Evolutionary conservation across 176 grass and related monocot species (phyloP), one percentile per base, ranked within the genome.

Genomic region (Coix lacrymajobi): DNA sequence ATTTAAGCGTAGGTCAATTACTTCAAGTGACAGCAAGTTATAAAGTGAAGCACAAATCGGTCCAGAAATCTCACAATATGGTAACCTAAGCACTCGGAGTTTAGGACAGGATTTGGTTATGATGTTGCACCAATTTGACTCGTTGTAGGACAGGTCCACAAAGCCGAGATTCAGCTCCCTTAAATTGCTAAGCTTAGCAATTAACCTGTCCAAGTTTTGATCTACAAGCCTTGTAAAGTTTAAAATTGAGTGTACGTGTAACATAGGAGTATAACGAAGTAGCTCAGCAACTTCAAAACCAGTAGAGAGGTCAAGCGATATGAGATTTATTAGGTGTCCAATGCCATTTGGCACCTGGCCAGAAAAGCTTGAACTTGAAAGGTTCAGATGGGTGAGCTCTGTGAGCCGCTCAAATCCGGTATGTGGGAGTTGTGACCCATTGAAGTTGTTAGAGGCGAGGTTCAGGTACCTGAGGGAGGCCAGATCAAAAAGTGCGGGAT

Each of bases 371-470:
- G 76, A 15, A 66, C 51, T 78, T 29, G 85, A 91, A 17, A 91
- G 82, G 39, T 91, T 88, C 22, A 91, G 85, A 57, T 69, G 39
- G 40, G 39, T 85, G 20, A 91, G 62, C 30, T 91, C 31, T 1
- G 56, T 10, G 4, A 91, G 71, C 24, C 24, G 66, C 32, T 84
- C 81, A 67, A 91, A 91, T 8, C 81, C 69, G 8, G 7, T 45
- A 19, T 36, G 1, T 38, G 76, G 61, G 11, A 91, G 68, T 11
- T 32, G 10, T 44, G 84, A 71, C 49, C 40, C 11, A 2, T 58
- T 15, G 34, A 88, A 91, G 38, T 32, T 19, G 13, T 88, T 91
- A 13, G 34, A 57, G n/a, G 81, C 81, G 15, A 91, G 89, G 51
- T 65, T 85, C 7, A 91, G 81, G 31, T 61, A 71, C 36, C 16